These are phyloP conservation scores for Lactarius psammicola DNA, from an alignment of 768 basidiomycete species.

Conservation along the genomic window DNA sequence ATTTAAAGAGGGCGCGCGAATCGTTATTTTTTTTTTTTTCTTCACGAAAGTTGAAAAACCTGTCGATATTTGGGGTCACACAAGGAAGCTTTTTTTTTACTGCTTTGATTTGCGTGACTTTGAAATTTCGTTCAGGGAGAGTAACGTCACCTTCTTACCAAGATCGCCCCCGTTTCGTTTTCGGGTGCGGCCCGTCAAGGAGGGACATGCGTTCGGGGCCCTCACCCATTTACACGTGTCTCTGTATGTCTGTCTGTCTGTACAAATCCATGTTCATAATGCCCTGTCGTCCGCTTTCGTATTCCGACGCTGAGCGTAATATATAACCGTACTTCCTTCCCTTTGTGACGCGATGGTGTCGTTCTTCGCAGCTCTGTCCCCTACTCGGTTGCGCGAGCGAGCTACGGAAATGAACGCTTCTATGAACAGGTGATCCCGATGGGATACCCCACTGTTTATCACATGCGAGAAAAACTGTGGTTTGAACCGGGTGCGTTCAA, in stretches of 20 bases:
- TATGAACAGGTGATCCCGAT: neutral
- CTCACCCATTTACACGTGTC: neutral
- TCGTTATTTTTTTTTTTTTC: neutral
- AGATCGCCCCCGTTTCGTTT: slow-evolving; percentile 54
- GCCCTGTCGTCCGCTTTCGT: neutral
- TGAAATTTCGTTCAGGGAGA: slow-evolving; percentile 63
- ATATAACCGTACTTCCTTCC: neutral
- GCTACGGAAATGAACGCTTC: neutral
- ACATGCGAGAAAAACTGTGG: slow-evolving; percentile 1
- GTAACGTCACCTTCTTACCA: slow-evolving; percentile 52
- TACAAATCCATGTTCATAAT: neutral
- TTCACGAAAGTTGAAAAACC: slow-evolving; percentile 66
- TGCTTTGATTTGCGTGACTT: slow-evolving; percentile 37
- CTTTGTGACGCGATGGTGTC: neutral
- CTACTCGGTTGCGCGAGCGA: slow-evolving; percentile 23
- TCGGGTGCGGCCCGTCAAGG: slow-evolving; percentile 60
- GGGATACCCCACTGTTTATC: slow-evolving; percentile 7
- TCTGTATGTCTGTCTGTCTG: neutral
- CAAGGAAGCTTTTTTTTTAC: neutral
- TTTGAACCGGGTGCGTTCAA: neutral
- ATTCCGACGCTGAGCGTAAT: neutral
- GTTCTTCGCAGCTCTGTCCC: neutral
- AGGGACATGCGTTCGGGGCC: slow-evolving; percentile 31
- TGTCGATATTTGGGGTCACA: slow-evolving; percentile 66
- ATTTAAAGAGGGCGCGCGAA: neutral